Evolutionary conservation across 2,329 filamentous ascomycete species (phyloP), one percentile per base, ranked within the genome.

Genomic region (Aurifilum marmelostoma): DNA sequence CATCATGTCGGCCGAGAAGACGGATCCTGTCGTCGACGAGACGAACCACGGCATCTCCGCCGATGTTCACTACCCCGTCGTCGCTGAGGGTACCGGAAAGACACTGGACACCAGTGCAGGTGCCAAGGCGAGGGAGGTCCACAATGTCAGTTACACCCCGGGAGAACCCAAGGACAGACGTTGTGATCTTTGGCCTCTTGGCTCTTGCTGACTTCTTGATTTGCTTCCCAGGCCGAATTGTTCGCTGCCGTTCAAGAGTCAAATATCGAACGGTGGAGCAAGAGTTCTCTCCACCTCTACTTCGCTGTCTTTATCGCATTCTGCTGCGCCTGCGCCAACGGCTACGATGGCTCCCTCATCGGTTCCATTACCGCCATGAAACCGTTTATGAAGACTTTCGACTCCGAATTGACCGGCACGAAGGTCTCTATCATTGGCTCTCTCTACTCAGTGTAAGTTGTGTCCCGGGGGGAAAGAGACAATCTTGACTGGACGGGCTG

Each of bases 281-380:
- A 76, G 71, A 77, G 79, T 65, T 82, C 82, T 27, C 61, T 80
- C 60, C 76, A 80, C 32, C 76, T 84, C 59, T 84, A 83, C 75
- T 81, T 80, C 67, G 76, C 79, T 68, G 80, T 85, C 63, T 83
- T 84, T 47, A 72, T 83, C 37, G 76, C 79, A 11, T 83, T 84
- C 71, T 82, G 81, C 75, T 83, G 82, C 70, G 79, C 82, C 52
- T 83, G 81, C 69, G 82, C 82, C 73, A 84, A 83, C 73, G 82
- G 82, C 70, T 84, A 83, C 72, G 82, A 84, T 76, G 79, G 81
- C 67, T 83, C 82, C 11, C 78, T 84, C 34, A 82, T 84, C 76
- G 84, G 78, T 7, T 76, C 73, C 64, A 79, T 84, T 71, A 77
- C 81, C 62, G 82, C 81, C 66, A 84, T 83, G 82, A n/a, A 75